Percentiles rank a stretch among this genome's conserved stretches.
phyloP scores from a whole-genome alignment of 2,329 filamentous ascomycete genomes.

The Bimuria novae-zelandiae region DNA sequence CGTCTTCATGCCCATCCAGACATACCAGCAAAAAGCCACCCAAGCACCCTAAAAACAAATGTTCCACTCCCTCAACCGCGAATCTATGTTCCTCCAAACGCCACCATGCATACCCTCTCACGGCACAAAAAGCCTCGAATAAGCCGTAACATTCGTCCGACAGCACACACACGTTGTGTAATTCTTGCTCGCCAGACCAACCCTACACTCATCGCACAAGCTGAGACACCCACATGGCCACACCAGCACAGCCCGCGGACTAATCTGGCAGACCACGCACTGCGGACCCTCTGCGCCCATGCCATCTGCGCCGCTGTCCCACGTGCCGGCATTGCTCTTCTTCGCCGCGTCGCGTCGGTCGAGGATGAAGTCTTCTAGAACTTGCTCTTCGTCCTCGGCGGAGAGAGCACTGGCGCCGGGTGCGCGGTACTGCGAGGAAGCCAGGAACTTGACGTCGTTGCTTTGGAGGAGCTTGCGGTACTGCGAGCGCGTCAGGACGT shows the following conservation, averaged over 20 bases:
- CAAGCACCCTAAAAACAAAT: too few species aligned
- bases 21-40: too few species aligned
- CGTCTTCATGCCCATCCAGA: too few species aligned
- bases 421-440: slow-evolving; percentile 43
- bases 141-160: slow-evolving; percentile 83
- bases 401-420: slow-evolving; percentile 25
- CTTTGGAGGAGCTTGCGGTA: slow-evolving; percentile 71
- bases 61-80: too few species aligned
- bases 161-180: slow-evolving; percentile 97
- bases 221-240: slow-evolving; percentile 97
- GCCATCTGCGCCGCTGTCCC: slow-evolving; percentile 73
- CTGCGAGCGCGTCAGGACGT: slow-evolving; percentile 79
- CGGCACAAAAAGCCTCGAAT: slow-evolving; percentile 89
- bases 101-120: slow-evolving; percentile 33
- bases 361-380: slow-evolving; percentile 65
- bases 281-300: slow-evolving; percentile 77
- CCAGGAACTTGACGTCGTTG: slow-evolving; percentile 71
- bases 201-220: slow-evolving; percentile 91
- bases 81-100: too few species aligned
- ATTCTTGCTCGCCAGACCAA: slow-evolving; percentile 94
- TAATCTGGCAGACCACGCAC: slow-evolving; percentile 90
- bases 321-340: slow-evolving; percentile 51
- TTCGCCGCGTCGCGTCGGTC: slow-evolving; percentile 53
- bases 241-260: slow-evolving; percentile 85
- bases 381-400: slow-evolving; percentile 60